Evolutionary conservation across 2,329 filamentous ascomycete genomes (phyloP).

Genomic region (Teratosphaeria nubilosa): DNA sequence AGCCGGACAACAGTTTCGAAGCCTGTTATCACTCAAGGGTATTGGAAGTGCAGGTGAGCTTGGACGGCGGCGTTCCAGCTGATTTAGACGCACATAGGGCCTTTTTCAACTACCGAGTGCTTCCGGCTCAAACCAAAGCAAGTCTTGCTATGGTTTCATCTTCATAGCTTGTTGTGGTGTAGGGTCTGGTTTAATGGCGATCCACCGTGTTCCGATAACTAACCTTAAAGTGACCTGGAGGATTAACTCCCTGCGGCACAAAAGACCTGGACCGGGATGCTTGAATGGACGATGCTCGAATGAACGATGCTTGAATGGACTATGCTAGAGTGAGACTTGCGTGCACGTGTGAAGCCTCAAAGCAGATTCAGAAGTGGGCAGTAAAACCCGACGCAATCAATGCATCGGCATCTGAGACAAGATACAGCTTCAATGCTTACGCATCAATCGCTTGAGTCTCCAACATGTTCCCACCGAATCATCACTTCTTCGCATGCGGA

Average conservation of each 20-base stretch:
- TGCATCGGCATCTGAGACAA: neutral
- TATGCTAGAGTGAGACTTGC: too few relatives aligned
- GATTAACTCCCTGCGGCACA: too few relatives aligned
- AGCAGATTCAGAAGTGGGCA: neutral
- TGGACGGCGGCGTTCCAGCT: neutral
- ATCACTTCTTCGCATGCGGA: constrained; percentile 13
- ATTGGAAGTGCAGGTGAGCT: neutral
- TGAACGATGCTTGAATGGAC: too few relatives aligned
- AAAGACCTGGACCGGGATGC: too few relatives aligned
- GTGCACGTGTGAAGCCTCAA: too few relatives aligned
- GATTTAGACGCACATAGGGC: neutral
- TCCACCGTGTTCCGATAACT: too few relatives aligned
- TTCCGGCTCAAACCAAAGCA: neutral
- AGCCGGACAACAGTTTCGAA: neutral
- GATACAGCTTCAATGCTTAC: neutral
- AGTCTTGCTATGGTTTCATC: neutral
- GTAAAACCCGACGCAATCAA: neutral
- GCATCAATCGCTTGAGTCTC: neutral
- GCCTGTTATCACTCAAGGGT: too few relatives aligned
- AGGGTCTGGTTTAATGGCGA: too few relatives aligned
- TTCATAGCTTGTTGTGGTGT: too few relatives aligned
- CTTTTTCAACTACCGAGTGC: neutral
- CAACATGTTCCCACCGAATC: neutral
- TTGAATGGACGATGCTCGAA: too few relatives aligned
- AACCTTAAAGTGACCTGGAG: too few relatives aligned